These are phyloP conservation scores for Tolypocladium tropicale DNA, from an alignment of 2,329 filamentous ascomycete species.

Conservation along the genomic window DNA sequence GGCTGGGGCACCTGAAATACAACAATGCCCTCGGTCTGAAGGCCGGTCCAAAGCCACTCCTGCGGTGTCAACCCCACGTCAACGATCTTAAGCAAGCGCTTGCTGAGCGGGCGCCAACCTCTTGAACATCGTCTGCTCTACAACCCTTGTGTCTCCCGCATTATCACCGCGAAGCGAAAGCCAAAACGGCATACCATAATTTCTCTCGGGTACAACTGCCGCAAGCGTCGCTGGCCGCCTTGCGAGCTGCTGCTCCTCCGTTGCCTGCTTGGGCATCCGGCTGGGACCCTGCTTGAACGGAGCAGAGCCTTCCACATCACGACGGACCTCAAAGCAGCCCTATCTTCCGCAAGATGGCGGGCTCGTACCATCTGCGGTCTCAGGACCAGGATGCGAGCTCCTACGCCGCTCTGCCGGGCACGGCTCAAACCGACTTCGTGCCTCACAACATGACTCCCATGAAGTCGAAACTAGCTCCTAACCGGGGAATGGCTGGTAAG, in stretches of 20 bases:
- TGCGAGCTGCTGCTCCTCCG: background rate
- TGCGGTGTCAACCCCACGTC: background rate
- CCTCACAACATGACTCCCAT: constrained; percentile 19
- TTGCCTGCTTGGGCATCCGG: background rate
- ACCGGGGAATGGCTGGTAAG: constrained; percentile 17
- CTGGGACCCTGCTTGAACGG: background rate
- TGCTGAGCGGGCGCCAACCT: background rate
- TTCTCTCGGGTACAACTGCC: background rate
- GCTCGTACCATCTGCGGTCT: constrained; percentile 16
- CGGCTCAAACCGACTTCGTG: constrained; percentile 15
- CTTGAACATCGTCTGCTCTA: background rate
- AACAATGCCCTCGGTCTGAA: background rate
- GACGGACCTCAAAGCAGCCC: background rate
- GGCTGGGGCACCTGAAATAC: background rate
- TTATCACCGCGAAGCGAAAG: background rate
- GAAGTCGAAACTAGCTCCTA: constrained; percentile 17
- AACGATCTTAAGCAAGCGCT: background rate
- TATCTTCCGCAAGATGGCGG: constrained; percentile 14
- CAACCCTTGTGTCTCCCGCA: background rate
- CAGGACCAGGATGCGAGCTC: constrained; percentile 15
- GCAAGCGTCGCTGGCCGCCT: background rate
- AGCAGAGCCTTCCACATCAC: background rate
- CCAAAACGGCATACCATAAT: background rate
- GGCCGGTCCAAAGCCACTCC: background rate
- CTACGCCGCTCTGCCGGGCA: constrained; percentile 23